Evolutionary conservation across 225 moss, liverwort and hornwort species (phyloP).

Genomic region (Pseudoscleropodium purum): DNA sequence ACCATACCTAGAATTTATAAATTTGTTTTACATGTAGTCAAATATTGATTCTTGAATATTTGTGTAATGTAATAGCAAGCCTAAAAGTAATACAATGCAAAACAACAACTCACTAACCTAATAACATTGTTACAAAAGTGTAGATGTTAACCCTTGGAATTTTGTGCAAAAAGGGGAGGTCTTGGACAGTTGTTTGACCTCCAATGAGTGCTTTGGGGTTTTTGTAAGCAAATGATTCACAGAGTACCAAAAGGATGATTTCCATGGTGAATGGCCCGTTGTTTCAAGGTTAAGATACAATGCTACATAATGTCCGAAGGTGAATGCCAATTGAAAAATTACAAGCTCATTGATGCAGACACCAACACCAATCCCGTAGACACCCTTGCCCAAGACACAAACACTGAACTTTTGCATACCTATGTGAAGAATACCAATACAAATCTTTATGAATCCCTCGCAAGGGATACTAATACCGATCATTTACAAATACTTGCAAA

Average conservation of each 20-base stretch:
- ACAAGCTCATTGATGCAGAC: background rate
- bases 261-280: rapidly evolving
- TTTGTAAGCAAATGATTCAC: background rate
- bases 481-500: background rate
- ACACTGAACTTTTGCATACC: background rate
- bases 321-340: background rate
- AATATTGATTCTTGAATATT: background rate
- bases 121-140: rapidly evolving
- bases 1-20: background rate
- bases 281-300: background rate
- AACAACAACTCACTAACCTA: background rate
- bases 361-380: background rate
- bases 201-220: rapidly evolving
- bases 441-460: background rate
- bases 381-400: background rate
- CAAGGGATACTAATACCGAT: background rate
- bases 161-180: background rate
- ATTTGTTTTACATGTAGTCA: background rate
- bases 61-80: rapidly evolving
- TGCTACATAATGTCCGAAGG: background rate
- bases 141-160: rapidly evolving
- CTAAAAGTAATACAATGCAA: background rate
- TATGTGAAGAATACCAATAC: background rate
- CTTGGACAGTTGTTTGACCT: background rate
- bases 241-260: background rate